phyloP scores from a whole-genome alignment of 441 rosid genomes.

The Pelargonium cotyledonis region DNA sequence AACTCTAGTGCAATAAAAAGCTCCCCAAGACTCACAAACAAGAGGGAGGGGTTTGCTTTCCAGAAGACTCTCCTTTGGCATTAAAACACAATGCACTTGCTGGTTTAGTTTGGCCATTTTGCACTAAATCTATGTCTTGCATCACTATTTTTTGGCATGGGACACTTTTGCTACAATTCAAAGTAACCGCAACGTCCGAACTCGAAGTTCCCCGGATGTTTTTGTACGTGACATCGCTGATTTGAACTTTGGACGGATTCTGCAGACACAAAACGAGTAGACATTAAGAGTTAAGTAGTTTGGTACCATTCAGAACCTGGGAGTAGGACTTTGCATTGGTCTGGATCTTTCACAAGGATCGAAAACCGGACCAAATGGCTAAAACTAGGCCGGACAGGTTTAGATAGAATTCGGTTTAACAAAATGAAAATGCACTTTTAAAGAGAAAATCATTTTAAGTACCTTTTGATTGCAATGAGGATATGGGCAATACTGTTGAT shows the following conservation, averaged over 20 bases:
- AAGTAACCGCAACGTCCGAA: constrained; percentile 29
- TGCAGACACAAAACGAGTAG: constrained; percentile 5
- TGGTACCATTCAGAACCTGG: background rate
- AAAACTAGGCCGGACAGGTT: background rate
- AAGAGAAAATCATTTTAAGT: background rate
- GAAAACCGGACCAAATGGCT: background rate
- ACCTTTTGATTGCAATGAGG: constrained; percentile 28
- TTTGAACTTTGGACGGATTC: constrained; percentile 39
- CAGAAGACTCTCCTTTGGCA: constrained; percentile 14
- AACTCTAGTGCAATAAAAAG: background rate
- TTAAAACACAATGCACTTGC: constrained; percentile 11
- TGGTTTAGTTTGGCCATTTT: background rate
- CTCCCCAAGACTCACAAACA: constrained; percentile 9
- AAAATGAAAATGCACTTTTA: background rate
- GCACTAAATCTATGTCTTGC: constrained; percentile 26
- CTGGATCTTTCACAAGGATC: background rate
- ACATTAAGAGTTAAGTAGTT: background rate
- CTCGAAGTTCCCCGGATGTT: constrained; percentile 54
- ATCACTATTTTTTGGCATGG: constrained; percentile 47
- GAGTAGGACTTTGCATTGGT: too few species aligned
- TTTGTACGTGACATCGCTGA: constrained; percentile 40
- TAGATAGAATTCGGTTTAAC: background rate
- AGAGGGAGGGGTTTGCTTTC: constrained; percentile 25
- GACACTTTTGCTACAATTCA: constrained; percentile 35
- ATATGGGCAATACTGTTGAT: constrained; percentile 26